These are phyloP conservation scores for Mytilinidion resinicola DNA, from an alignment of 495 filamentous ascomycete species.

Conservation along the genomic window DNA sequence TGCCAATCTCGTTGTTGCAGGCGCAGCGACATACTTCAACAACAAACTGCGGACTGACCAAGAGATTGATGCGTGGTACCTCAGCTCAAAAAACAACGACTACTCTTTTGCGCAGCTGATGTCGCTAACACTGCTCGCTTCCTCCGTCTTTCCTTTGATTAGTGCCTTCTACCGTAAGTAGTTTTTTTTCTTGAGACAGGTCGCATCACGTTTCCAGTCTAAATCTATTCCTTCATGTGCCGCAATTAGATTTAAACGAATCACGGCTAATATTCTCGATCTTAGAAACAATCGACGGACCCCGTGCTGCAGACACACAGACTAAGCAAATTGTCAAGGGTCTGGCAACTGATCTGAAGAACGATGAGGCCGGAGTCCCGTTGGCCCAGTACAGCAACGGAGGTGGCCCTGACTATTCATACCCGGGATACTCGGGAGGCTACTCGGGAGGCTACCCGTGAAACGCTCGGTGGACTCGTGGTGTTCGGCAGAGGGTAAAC, in stretches of 20 bases:
- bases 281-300: not conserved
- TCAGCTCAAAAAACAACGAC: not conserved
- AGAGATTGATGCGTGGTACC: slow-evolving; percentile 11
- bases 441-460: no score
- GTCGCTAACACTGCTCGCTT: not conserved
- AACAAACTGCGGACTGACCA: not conserved
- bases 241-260: no score
- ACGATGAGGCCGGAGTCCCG: not conserved
- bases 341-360: not conserved
- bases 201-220: not conserved
- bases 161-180: slow-evolving; percentile 7
- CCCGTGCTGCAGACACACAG: not conserved
- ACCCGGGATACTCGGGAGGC: no score
- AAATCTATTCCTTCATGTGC: no score
- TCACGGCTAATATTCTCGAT: not conserved
- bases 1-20: not conserved
- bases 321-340: not conserved
- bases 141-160: not conserved
- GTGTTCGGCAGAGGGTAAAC: no score
- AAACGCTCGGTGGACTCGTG: no score
- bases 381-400: no score
- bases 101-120: slow-evolving; percentile 5
- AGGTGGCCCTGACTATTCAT: no score
- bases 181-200: no score
- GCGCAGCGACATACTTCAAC: not conserved